Percentiles rank a stretch among this genome's conserved stretches.
phyloP scores from a whole-genome alignment of 495 filamentous ascomycete genomes.

The Corynascus novoguineensis region DNA sequence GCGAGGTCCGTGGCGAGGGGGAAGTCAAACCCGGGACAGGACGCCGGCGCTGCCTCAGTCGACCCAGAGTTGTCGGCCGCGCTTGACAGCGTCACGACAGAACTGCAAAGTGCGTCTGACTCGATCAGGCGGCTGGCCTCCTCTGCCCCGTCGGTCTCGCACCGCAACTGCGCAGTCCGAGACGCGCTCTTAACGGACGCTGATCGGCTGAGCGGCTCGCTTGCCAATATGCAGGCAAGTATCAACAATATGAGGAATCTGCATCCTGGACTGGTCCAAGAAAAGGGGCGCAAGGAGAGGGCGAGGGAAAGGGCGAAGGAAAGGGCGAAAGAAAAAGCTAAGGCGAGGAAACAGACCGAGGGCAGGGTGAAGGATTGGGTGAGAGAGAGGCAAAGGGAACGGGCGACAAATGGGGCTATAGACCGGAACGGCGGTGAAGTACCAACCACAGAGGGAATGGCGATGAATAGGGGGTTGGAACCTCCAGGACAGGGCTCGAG shows the following conservation, averaged over 20 bases:
- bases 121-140: slow-evolving; percentile 14
- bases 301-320: not conserved
- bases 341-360: not conserved
- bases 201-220: slow-evolving; percentile 16
- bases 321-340: not conserved
- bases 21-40: not conserved
- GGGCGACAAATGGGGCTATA: too few species aligned
- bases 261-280: slow-evolving; percentile 15
- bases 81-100: slow-evolving; percentile 19
- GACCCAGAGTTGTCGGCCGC: slow-evolving; percentile 21
- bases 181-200: slow-evolving; percentile 19
- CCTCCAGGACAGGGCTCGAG: not conserved
- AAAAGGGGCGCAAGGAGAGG: not conserved
- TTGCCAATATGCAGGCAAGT: slow-evolving; percentile 19
- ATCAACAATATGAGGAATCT: slow-evolving; percentile 29
- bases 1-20: not conserved
- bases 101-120: slow-evolving; percentile 20
- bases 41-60: not conserved
- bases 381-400: not conserved
- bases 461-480: not conserved
- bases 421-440: not conserved
- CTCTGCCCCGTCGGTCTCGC: not conserved
- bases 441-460: not conserved
- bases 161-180: slow-evolving; percentile 21
- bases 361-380: not conserved